Evolutionary conservation across 2,329 filamentous ascomycete genomes (phyloP), one percentile per base, ranked within the genome.

Genomic region (Whalleya microplaca): DNA sequence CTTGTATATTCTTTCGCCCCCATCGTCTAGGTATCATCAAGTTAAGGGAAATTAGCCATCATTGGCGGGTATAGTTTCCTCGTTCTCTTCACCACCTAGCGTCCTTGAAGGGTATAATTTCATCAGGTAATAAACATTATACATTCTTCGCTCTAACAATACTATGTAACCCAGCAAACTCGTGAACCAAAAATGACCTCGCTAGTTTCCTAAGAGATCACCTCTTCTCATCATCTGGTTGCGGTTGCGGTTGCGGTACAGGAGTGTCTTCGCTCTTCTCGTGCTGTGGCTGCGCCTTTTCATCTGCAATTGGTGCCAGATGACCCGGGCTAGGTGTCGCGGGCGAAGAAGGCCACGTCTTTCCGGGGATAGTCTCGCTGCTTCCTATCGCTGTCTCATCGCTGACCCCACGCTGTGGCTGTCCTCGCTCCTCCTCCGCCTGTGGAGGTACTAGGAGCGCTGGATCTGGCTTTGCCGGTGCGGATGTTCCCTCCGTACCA

Each of bases 361-460:
- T 62, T 5, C 45, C 52, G 2, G 51, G 6, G 5, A 63, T 45
- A n/a, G 55, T 63, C 27, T 67, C 63, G 16, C 53, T 53, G 37
- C 64, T 68, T 16, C 50, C 64, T 9, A 69, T 66, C 19, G 64
- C 66, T 2, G 69, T 71, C 41, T 70, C 69, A 10, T 68, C 68
- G 42, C 68, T 71, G n/a, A 66, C 51, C 45, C 67, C 62, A 14
- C 68, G 62, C 5, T 61, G 63, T 1, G 69, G 65, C 1, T 63
- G 53, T 23, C 53, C 41, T 8, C 66, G 66, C 47, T 64, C 64
- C 47, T 64, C 64, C 32, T 58, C 64, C 4, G 42, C 16, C 47
- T 21, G 49, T 21, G 65, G 63, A 2, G 66, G 66, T 9, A 62
- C 60, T 18, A 68, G 56, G 12, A 65, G 60, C 14, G 51, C 27